A percentile compares a stretch with the other conserved stretches of the same genome.
Conservation (phyloP, 2,329 filamentous ascomycete genomes). For the Annulohypoxylon truncatum region DNA sequence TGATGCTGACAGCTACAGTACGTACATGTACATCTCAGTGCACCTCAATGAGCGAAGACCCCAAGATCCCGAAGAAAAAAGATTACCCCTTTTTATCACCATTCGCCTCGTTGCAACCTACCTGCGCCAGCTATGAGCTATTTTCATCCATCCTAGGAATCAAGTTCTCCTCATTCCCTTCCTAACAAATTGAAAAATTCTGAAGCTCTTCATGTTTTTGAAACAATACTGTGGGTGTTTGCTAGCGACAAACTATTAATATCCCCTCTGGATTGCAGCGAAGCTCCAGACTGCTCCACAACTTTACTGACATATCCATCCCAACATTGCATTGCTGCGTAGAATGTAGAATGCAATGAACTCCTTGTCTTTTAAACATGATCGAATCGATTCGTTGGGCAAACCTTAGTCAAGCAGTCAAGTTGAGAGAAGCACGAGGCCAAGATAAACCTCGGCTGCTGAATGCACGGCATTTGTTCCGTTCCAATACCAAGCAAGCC, state of each 20-base stretch:
- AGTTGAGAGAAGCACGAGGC: neutral
- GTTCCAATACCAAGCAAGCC: neutral
- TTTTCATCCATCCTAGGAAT: neutral
- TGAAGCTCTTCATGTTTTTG: neutral
- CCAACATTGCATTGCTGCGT: neutral
- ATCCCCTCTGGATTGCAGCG: neutral
- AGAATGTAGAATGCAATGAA: neutral
- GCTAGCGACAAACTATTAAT: neutral
- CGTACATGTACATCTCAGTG: neutral
- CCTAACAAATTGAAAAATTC: neutral
- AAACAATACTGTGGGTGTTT: neutral
- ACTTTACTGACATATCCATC: neutral
- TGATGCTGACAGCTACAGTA: neutral
- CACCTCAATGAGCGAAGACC: neutral
- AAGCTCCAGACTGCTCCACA: neutral
- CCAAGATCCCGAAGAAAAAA: conserved; percentile 1
- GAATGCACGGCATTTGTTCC: conserved; percentile 3
- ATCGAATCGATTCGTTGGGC: neutral
- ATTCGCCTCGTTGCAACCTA: conserved; percentile 18
- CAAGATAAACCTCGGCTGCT: neutral
- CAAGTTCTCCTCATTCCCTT: neutral
- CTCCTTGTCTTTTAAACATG: neutral
- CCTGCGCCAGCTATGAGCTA: conserved; percentile 12
- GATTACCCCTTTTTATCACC: conserved; percentile 4
- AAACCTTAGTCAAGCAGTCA: neutral